A percentile compares a stretch with the other conserved stretches of the same genome.
Evolutionary conservation across 163 green algal genomes (phyloP).

Genomic region (Volvox carteri): DNA sequence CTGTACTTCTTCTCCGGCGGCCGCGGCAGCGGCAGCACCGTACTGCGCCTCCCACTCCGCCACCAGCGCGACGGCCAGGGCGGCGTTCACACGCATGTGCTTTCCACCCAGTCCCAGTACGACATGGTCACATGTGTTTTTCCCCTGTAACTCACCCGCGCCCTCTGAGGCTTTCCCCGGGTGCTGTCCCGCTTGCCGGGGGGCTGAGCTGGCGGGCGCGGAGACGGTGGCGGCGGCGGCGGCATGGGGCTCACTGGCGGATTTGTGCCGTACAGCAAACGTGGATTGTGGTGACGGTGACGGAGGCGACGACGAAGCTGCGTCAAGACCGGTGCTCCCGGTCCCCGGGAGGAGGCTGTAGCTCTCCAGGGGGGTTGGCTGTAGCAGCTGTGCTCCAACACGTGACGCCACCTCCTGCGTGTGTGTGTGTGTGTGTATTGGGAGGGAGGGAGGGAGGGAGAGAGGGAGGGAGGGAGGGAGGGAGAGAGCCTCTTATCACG

Average conservation of each 20-base stretch:
- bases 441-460: neutral
- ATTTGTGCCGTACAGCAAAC: too few relatives aligned
- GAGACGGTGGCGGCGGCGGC: too few relatives aligned
- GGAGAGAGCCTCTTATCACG: neutral
- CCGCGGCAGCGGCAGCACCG: conserved; percentile 4
- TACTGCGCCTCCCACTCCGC: conserved; percentile 75
- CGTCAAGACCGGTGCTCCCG: too few relatives aligned
- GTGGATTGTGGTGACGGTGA: neutral
- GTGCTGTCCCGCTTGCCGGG: too few relatives aligned
- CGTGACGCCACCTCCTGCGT: conserved; percentile 63
- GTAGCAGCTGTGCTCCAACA: conserved; percentile 62
- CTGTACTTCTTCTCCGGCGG: neutral
- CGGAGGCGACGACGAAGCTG: neutral
- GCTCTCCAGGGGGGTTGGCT: conserved; percentile 48
- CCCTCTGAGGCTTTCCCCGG: too few relatives aligned
- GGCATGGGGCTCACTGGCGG: too few relatives aligned
- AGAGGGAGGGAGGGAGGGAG: neutral
- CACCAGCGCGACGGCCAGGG: conserved; percentile 88
- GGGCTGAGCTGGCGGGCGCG: too few relatives aligned
- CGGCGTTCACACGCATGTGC: conserved; percentile 93
- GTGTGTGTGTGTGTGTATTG: neutral
- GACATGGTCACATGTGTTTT: too few relatives aligned
- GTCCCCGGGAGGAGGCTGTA: too few relatives aligned
- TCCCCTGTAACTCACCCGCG: too few relatives aligned
- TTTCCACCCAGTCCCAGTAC: conserved; percentile 81